Conservation (phyloP, 2,329 filamentous ascomycete species). For the Aureobasidium sp. region DNA sequence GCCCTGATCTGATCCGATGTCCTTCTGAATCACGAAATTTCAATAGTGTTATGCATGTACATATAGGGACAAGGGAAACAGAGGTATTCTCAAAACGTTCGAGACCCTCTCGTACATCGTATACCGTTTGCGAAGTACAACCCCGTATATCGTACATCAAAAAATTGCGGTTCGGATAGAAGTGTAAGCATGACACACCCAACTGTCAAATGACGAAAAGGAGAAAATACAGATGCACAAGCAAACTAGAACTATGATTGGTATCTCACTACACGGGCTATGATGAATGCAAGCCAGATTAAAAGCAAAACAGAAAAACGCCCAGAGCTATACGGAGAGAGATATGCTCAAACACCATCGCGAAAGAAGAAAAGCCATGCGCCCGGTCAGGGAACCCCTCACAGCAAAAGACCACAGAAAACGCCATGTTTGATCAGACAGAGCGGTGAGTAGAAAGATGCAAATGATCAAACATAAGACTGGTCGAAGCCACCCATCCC, state of each 20-base stretch:
- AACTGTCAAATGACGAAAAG: background rate
- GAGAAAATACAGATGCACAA: background rate
- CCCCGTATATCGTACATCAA: background rate
- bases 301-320: no score
- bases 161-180: background rate
- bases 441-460: background rate
- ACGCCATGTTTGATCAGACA: background rate
- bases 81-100: background rate
- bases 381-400: background rate
- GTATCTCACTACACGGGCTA: background rate
- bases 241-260: background rate
- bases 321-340: background rate
- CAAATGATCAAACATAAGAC: background rate
- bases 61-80: background rate
- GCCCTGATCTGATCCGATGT: no score
- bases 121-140: background rate
- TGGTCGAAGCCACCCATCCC: constrained; percentile 2
- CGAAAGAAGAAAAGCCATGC: background rate
- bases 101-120: background rate
- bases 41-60: background rate
- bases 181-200: background rate
- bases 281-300: background rate
- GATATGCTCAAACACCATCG: background rate
- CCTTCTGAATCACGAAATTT: background rate
- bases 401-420: background rate